These are phyloP conservation scores for Drosera capensis DNA, from an alignment of 148 eudicot genomes.

Conservation along the genomic window DNA sequence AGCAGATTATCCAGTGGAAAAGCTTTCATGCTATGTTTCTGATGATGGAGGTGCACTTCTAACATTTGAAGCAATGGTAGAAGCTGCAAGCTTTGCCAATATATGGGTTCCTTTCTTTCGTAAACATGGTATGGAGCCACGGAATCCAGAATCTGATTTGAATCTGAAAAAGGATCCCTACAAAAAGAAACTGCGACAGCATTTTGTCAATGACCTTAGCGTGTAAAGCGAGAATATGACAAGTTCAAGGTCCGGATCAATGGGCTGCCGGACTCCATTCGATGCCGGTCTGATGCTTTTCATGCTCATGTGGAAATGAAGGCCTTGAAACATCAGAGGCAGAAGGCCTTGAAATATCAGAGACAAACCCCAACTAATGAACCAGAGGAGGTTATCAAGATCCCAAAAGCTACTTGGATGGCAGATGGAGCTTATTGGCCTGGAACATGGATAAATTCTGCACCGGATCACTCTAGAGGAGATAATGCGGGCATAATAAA, in stretches of 20 bases:
- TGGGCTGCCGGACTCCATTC: background rate
- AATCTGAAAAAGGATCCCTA: background rate
- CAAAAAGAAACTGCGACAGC: background rate
- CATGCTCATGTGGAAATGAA: background rate
- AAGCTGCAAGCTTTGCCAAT: constrained; percentile 1
- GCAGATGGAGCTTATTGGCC: background rate
- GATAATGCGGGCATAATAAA: background rate
- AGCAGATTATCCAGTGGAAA: background rate
- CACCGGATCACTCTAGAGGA: background rate
- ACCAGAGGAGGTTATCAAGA: background rate
- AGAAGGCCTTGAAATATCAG: background rate
- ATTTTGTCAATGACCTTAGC: background rate
- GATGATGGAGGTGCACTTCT: constrained; percentile 3
- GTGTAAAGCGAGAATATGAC: background rate
- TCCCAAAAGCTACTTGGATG: constrained; percentile 3
- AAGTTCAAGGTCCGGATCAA: constrained; percentile 1
- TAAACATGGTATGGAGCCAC: constrained; percentile 1
- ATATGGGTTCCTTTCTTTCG: constrained; percentile 1
- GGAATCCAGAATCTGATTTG: background rate
- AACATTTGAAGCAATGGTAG: constrained; percentile 4
- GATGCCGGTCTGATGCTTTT: constrained; percentile 1
- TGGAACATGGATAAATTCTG: background rate
- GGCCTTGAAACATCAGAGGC: background rate
- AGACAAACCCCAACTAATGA: background rate
- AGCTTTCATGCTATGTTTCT: background rate